These are phyloP conservation scores for Crithidia fasciculata DNA, from an alignment of 208 protist species.

Conservation along the genomic window DNA sequence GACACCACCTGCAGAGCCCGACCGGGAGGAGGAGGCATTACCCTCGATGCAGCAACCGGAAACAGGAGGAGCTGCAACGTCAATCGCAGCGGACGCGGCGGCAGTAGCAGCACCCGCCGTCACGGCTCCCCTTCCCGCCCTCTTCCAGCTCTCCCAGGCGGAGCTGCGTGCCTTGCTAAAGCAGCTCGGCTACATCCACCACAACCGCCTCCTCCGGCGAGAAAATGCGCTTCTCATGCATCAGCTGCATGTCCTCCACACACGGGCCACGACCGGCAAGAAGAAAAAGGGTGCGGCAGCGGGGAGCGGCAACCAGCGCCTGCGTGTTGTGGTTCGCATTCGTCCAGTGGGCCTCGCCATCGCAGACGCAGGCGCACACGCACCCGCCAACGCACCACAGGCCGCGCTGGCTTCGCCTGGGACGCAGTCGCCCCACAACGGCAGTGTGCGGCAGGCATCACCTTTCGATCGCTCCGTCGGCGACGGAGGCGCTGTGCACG, in stretches of 20 bases:
- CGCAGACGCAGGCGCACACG: background rate
- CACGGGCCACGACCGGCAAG: background rate
- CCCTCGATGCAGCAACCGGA: too few species aligned
- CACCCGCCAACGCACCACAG: background rate
- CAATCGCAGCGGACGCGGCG: background rate
- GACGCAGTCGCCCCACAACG: constrained; percentile 1
- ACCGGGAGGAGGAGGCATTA: too few species aligned
- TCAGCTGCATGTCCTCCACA: background rate
- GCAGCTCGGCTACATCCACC: constrained; percentile 20
- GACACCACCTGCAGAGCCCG: background rate
- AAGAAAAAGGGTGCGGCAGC: background rate
- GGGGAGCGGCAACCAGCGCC: background rate
- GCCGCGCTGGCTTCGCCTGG: background rate
- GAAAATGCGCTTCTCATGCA: constrained; percentile 17
- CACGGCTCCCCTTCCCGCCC: background rate
- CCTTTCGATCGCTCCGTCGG: background rate
- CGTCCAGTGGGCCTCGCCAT: background rate
- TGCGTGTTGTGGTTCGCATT: constrained; percentile 9
- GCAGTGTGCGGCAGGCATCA: background rate
- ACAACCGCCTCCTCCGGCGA: constrained; percentile 24
- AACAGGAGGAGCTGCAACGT: background rate
- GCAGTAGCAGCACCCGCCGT: background rate
- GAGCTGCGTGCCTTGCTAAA: constrained; percentile 7
- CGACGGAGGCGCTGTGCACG: background rate
- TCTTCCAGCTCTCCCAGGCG: background rate